These are phyloP conservation scores for Zhuliangozyma blackwelliae DNA, from an alignment of 1,139 yeast species.

Conservation along the genomic window DNA sequence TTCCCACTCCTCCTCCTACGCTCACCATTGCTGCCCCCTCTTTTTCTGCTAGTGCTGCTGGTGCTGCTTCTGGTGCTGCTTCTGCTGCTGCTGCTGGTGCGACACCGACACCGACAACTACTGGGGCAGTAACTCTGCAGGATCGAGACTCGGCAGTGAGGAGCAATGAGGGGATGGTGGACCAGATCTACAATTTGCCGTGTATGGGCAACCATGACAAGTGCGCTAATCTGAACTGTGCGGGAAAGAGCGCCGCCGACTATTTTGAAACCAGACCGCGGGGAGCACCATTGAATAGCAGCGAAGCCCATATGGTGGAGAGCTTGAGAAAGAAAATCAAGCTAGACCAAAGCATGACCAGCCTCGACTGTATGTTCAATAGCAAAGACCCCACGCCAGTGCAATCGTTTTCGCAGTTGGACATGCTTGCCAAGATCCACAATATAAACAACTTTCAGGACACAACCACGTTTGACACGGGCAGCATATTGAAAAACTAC, in stretches of 20 bases:
- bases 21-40: too few species aligned
- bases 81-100: not conserved
- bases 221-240: constrained; percentile 10
- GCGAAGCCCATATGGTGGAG: constrained; percentile 8
- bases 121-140: too few species aligned
- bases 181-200: constrained; percentile 8
- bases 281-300: constrained; percentile 5
- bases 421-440: constrained; percentile 5
- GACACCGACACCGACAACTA: too few species aligned
- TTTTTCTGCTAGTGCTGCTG: too few species aligned
- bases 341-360: constrained; percentile 10
- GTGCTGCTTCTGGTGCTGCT: not conserved
- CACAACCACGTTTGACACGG: constrained; percentile 8
- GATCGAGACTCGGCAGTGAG: not conserved
- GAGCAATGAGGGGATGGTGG: constrained; percentile 5
- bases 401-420: constrained; percentile 9
- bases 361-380: constrained; percentile 12
- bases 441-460: constrained; percentile 8
- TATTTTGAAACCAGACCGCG: constrained; percentile 5
- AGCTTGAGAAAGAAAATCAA: constrained; percentile 10
- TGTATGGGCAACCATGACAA: constrained; percentile 9
- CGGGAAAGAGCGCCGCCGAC: constrained; percentile 11
- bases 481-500: constrained; percentile 28
- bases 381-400: constrained; percentile 7
- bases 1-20: too few species aligned